Evolutionary conservation across 2,329 filamentous ascomycete species (phyloP), one percentile per base, ranked within the genome.

Genomic region (Phoma herbarum): DNA sequence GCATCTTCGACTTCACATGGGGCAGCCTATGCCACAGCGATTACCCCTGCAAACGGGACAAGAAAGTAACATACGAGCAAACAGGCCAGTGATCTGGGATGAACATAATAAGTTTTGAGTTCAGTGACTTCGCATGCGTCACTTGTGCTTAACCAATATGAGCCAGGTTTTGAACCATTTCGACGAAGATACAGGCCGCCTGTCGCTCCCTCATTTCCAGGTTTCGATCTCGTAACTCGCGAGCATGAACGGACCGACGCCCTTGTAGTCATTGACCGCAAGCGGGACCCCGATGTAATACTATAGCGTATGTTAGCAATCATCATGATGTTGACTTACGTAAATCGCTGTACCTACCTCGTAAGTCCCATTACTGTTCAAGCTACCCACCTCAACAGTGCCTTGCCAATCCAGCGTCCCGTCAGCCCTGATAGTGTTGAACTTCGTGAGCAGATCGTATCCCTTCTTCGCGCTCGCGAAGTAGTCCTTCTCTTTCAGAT

Each of bases 321-420:
- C n/a, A n/a, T n/a, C n/a, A n/a, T n/a, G n/a, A n/a, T n/a, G n/a
- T n/a, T n/a, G n/a, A n/a, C n/a, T n/a, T n/a, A n/a, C n/a, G n/a
- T n/a, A n/a, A n/a, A n/a, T n/a, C n/a, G n/a, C n/a, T n/a, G 7
- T 8, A 46, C 75, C 73, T 64, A 84, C 82, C 72, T 82, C 76
- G 60, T 80, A 84, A 3, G 75, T 78, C 2, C 78, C 82, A 52
- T 81, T 75, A 10, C 79, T 78, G 58, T 76, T 78, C 54, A 85
- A 63, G 41, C 78, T 82, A 35, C 82, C 82, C 4, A 84, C 82
- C 39, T 73, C 66, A 2, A 84, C 82, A 0, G 82, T 84, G 0
- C 80, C 79, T 60, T 82, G 78, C 70, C 77, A 84, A 35, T 77
- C 77, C 39, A 83, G 66, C 0, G 81, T 82, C 0, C 79, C 80